Base-by-base conservation (phyloP, 345 rosid genomes). In the Rubroshorea leprosula region DNA sequence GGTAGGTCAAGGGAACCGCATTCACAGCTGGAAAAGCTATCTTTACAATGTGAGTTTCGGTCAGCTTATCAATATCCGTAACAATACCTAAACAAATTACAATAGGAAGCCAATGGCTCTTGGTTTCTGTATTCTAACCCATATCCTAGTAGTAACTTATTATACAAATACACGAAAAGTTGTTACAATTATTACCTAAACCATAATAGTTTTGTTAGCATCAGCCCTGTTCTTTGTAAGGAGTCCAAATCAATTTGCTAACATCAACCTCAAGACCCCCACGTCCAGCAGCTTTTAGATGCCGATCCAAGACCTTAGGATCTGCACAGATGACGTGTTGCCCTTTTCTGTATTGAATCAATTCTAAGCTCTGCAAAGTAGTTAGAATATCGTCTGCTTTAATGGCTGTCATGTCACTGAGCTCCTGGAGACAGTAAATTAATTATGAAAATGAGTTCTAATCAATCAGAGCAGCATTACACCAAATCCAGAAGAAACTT, bases 341-440 rank as follows among this genome's bases (percentile, higher is more conserved):
- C 55, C 99, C 99, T 71, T 94, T 94, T 59, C 99, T 81, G 80
- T 94, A 94, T 58, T 94, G 99, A 64, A 94, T 94, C 70, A 94
- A 65, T 55, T 94, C 99, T 60, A 94, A 80, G 78, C 90, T 87
- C 80, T 94, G 99, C 52, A 94, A 90, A 27, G 99, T 94, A 60
- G 74, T 78, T 69, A 94, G 66, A 19, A 94, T 90, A 74, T 94
- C 99, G 65, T 94, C 99, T 3, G 96, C 97, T 69, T 85, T 87
- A 41, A 93, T 93, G 18, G 97, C 99, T 0, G 99, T 90, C 99
- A 90, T 94, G 82, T 94, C 99, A 17, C 99, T 90, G 35, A 94
- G 92, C 77, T 94, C 99, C 97, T 90, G 80, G 59, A 44, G 14
- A 41, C 20, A 26, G 54, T n/a, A 16, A 17, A 61, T 21, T 26